Percentiles rank a stretch among this genome's conserved stretches.
phyloP scores from a whole-genome alignment of 768 basidiomycete species.

The Termitomyces sp. region DNA sequence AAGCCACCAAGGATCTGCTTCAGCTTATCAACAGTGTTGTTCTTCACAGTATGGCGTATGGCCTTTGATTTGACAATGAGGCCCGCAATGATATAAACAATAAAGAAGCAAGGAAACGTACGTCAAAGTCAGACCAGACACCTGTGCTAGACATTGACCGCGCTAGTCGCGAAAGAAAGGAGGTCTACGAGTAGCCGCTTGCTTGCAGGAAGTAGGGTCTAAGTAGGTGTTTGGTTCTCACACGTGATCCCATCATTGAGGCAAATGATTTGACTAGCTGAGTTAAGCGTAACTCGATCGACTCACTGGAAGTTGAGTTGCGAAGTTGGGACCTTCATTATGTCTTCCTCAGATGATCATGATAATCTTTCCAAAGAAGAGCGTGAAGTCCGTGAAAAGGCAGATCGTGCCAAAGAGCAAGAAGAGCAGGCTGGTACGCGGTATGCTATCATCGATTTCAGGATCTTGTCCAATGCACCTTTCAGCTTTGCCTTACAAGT shows the following conservation, averaged over 20 bases:
- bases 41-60: constrained; percentile 63
- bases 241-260: constrained; percentile 5
- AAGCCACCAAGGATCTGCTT: constrained; percentile 76
- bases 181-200: neutral
- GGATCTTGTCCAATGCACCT: constrained; percentile 17
- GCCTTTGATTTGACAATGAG: constrained; percentile 33
- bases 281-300: neutral
- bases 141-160: constrained; percentile 54
- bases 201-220: neutral
- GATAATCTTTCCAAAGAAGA: constrained; percentile 76
- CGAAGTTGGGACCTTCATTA: constrained; percentile 11
- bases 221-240: constrained; percentile 5
- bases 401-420: constrained; percentile 60
- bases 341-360: constrained; percentile 44
- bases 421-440: constrained; percentile 80
- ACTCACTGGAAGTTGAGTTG: neutral
- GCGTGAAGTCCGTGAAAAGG: constrained; percentile 65
- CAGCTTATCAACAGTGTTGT: constrained; percentile 80
- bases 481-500: constrained; percentile 81
- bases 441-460: constrained; percentile 8
- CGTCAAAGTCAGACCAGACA: constrained; percentile 73
- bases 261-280: constrained; percentile 1
- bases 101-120: constrained; percentile 24
- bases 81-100: constrained; percentile 11
- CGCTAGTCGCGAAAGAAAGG: constrained; percentile 1